Evolutionary conservation across 2,329 filamentous ascomycete genomes (phyloP).

Genomic region (Cryphonectria carpinicola): DNA sequence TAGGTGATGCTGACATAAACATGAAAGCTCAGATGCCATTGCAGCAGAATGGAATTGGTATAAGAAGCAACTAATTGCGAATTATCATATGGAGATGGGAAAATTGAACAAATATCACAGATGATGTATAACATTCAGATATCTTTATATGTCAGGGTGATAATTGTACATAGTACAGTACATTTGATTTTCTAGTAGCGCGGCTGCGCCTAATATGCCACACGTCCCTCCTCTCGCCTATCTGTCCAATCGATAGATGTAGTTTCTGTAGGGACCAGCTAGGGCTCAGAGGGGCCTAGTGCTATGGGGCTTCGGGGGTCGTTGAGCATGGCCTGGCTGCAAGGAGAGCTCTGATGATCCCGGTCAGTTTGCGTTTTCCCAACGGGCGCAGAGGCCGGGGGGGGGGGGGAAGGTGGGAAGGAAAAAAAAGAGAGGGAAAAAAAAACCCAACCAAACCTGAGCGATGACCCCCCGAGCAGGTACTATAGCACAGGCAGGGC

Average conservation of each 20-base stretch:
- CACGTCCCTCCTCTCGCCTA: background rate
- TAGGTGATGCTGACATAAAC: background rate
- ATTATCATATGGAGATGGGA: background rate
- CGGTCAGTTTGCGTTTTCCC: constrained; percentile 18
- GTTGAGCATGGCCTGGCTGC: constrained; percentile 20
- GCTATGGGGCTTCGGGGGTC: constrained; percentile 10
- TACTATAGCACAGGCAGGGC: background rate
- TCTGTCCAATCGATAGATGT: constrained; percentile 19
- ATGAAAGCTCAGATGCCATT: background rate
- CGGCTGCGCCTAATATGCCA: constrained; percentile 12
- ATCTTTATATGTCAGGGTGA: background rate
- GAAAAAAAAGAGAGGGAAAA: constrained; percentile 15
- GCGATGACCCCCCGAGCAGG: constrained; percentile 2
- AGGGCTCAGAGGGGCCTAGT: constrained; percentile 17
- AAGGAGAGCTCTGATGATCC: constrained; percentile 18
- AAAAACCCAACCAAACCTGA: background rate
- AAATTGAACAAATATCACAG: background rate
- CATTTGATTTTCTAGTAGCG: background rate
- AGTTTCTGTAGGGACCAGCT: constrained; percentile 25
- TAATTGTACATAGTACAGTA: background rate
- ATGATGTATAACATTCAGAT: background rate
- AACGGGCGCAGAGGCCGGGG: constrained; percentile 18
- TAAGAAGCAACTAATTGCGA: too few species aligned
- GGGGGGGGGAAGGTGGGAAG: background rate
- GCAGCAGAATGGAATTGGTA: too few species aligned